Evolutionary conservation across 2,329 filamentous ascomycete genomes (phyloP), one percentile per base, ranked within the genome.

Genomic region (Domatiomyces globalis): DNA sequence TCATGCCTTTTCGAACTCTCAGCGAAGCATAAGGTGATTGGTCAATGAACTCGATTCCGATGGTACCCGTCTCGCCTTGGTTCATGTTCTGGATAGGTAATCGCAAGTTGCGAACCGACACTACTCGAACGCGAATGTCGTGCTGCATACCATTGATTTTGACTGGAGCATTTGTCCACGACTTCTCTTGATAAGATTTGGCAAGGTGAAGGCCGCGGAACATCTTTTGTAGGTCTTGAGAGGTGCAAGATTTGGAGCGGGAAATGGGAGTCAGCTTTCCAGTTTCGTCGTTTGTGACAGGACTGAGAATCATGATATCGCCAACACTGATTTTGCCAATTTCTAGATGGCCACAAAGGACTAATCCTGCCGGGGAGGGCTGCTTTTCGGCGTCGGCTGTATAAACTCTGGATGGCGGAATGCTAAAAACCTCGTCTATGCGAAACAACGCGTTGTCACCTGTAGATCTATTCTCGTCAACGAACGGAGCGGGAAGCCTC

Each of bases 101-200:
- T 4, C 90, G 80, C 7, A 98, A 73, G 60, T 95, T 94, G 19
- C 90, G 83, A 44, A 95, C 82, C 60, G 89, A 96, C 45, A 86
- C 82, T 49, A 96, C 80, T 44, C 78, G 81, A 5, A 90, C 87
- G 20, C 75, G 75, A 56, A 56, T 43, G 4, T 42, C 17, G 17
- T 10, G 25, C 18, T 10, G 18, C 7, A 42, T 43, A 17, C 50
- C 49, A 7, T 27, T 27, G 25, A 49, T 48, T 22, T 45, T 53
- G 15, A 45, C 15, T 22, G 39, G 29, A 45, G 25, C 2, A 29
- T 22, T 19, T 46, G 49, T 33, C 33, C 33, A 39, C 5, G 33
- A 39, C 12, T 39, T 39, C 15, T 39, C 33, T 49, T 55, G 51
- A 44, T 54, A 55, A 22, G 55, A 57, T 8, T 50, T 46, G 42